These are phyloP conservation scores for Thraustochytrium sp. DNA, from an alignment of 352 stramenopile species.

Conservation along the genomic window DNA sequence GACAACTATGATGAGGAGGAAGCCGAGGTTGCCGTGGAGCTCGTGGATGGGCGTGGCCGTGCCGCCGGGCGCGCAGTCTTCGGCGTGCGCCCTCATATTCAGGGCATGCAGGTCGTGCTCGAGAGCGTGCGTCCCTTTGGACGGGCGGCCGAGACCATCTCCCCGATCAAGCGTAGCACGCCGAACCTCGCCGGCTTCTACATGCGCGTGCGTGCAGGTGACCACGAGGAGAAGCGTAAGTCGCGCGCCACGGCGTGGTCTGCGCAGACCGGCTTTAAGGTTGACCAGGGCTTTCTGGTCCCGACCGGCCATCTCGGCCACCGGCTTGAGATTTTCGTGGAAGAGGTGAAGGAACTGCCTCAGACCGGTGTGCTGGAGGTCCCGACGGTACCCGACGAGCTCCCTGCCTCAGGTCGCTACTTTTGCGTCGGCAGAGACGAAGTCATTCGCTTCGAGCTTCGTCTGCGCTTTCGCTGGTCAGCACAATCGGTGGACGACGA, in stretches of 20 bases:
- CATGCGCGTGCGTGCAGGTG: neutral
- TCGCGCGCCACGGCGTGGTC: neutral
- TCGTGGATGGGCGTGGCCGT: no score
- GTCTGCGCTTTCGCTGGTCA: neutral
- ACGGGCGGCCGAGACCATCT: no score
- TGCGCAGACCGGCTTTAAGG: neutral
- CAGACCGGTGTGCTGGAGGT: neutral
- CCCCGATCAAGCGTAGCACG: no score
- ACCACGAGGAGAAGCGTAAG: neutral
- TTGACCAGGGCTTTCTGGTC: neutral
- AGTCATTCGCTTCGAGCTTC: neutral
- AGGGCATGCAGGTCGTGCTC: no score
- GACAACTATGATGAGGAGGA: no score
- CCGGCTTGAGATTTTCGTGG: neutral
- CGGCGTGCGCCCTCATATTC: no score
- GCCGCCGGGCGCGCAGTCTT: no score
- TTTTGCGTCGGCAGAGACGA: neutral
- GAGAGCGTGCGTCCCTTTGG: no score
- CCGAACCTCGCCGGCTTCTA: neutral
- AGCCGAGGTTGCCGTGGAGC: no score
- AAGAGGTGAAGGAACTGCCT: neutral
- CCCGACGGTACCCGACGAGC: neutral
- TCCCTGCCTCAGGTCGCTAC: neutral
- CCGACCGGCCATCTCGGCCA: neutral
- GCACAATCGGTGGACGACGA: neutral